phyloP scores from a whole-genome alignment of 495 filamentous ascomycete species.

The Penicillium nucicola region DNA sequence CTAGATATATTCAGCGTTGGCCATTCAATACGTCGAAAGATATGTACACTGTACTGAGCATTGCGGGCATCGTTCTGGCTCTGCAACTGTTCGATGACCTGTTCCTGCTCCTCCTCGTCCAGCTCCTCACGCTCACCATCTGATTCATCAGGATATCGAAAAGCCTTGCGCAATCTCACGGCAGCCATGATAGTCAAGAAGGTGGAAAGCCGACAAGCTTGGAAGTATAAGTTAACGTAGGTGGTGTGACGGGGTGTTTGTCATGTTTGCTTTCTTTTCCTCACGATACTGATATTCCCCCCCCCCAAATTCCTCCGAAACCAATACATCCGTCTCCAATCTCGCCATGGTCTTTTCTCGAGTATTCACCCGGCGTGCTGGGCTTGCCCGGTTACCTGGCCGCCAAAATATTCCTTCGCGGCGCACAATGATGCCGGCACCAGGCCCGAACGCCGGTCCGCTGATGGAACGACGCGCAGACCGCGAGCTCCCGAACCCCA shows the following conservation, averaged over 20 bases:
- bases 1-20: constrained; percentile 24
- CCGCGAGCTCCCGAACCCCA: constrained; percentile 64
- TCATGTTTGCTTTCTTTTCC: constrained; percentile 28
- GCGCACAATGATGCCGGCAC: constrained; percentile 48
- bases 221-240: background rate
- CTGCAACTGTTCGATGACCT: constrained; percentile 57
- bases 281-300: background rate
- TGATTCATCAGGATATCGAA: constrained; percentile 58
- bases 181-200: constrained; percentile 34
- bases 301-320: background rate
- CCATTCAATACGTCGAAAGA: background rate
- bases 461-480: constrained; percentile 78
- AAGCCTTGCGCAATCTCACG: constrained; percentile 57
- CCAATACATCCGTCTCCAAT: background rate
- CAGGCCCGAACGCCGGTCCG: constrained; percentile 54
- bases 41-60: constrained; percentile 52
- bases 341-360: constrained; percentile 13
- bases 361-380: constrained; percentile 14
- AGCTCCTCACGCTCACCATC: constrained; percentile 50
- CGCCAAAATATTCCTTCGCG: constrained; percentile 20
- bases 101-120: constrained; percentile 75
- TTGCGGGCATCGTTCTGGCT: constrained; percentile 57
- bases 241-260: constrained; percentile 25
- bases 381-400: constrained; percentile 11
- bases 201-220: background rate